Percentiles rank a stretch among this genome's conserved stretches.
phyloP scores from a whole-genome alignment of 2,329 filamentous ascomycete species.

The Claviceps lovelessii region DNA sequence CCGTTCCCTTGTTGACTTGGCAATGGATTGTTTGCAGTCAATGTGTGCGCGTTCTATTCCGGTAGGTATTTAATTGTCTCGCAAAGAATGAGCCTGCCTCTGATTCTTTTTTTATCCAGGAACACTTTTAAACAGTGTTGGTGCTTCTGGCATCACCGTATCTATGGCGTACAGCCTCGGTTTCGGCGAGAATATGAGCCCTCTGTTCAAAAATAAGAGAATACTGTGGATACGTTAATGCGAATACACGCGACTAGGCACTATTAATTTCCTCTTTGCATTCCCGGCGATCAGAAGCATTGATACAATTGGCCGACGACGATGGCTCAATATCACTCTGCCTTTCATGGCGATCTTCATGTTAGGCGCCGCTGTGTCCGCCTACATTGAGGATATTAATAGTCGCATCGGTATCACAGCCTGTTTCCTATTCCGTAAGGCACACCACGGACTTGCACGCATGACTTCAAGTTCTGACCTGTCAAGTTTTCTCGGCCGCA shows the following conservation, averaged over 20 bases:
- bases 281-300: slow-evolving; percentile 23
- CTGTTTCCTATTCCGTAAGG: slow-evolving; percentile 22
- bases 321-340: slow-evolving; percentile 28
- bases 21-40: slow-evolving; percentile 13
- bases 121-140: slow-evolving; percentile 12
- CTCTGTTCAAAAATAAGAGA: background rate
- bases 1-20: background rate
- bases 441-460: background rate
- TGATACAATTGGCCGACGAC: slow-evolving; percentile 25
- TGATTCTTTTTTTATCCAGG: slow-evolving; percentile 6
- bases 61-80: slow-evolving; percentile 11
- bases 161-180: slow-evolving; percentile 17
- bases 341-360: slow-evolving; percentile 30
- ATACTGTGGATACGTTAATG: background rate
- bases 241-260: slow-evolving; percentile 11
- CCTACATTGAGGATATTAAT: slow-evolving; percentile 9
- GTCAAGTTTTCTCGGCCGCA: slow-evolving; percentile 23
- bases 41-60: slow-evolving; percentile 31
- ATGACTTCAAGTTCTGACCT: background rate
- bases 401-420: slow-evolving; percentile 18
- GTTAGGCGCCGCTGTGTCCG: slow-evolving; percentile 23
- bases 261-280: slow-evolving; percentile 28
- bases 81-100: background rate
- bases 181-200: slow-evolving; percentile 13
- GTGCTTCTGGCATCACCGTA: slow-evolving; percentile 7